A percentile compares a stretch with the other conserved stretches of the same genome.
These are phyloP conservation scores for Globisporangium paroecandrum DNA, from an alignment of 352 stramenopile species.

Conservation along the genomic window DNA sequence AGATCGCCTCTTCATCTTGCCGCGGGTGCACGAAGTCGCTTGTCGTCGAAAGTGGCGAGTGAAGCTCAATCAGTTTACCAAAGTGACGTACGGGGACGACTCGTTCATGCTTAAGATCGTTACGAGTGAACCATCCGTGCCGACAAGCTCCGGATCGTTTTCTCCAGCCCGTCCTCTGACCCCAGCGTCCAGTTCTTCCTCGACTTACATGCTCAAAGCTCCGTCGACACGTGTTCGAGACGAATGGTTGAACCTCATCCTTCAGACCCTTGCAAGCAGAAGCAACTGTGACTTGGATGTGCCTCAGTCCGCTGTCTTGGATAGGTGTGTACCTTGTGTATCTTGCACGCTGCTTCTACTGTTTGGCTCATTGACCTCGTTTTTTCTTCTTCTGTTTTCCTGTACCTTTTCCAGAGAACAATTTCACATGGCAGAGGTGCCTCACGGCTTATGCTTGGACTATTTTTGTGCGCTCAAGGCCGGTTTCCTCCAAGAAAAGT, in stretches of 20 bases:
- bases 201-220: slow-evolving; percentile 58
- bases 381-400: too few species aligned
- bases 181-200: slow-evolving; percentile 19
- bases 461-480: slow-evolving; percentile 80
- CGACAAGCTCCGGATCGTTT: slow-evolving; percentile 14
- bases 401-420: slow-evolving; percentile 11
- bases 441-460: slow-evolving; percentile 58
- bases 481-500: slow-evolving; percentile 71
- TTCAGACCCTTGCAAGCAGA: slow-evolving; percentile 28
- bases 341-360: neutral
- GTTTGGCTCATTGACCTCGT: too few species aligned
- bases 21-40: slow-evolving; percentile 54
- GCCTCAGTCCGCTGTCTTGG: neutral
- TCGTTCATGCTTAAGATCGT: slow-evolving; percentile 79
- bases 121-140: slow-evolving; percentile 29
- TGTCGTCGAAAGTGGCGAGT: slow-evolving; percentile 72
- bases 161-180: slow-evolving; percentile 27
- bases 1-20: slow-evolving; percentile 66
- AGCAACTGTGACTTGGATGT: slow-evolving; percentile 8
- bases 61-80: slow-evolving; percentile 42
- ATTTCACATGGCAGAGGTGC: slow-evolving; percentile 45
- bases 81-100: slow-evolving; percentile 73
- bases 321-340: slow-evolving; percentile 5
- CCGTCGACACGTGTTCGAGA: slow-evolving; percentile 60
- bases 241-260: slow-evolving; percentile 65